Evolutionary conservation across 2,329 filamentous ascomycete genomes (phyloP).

Genomic region (Microcyclospora pomicola): DNA sequence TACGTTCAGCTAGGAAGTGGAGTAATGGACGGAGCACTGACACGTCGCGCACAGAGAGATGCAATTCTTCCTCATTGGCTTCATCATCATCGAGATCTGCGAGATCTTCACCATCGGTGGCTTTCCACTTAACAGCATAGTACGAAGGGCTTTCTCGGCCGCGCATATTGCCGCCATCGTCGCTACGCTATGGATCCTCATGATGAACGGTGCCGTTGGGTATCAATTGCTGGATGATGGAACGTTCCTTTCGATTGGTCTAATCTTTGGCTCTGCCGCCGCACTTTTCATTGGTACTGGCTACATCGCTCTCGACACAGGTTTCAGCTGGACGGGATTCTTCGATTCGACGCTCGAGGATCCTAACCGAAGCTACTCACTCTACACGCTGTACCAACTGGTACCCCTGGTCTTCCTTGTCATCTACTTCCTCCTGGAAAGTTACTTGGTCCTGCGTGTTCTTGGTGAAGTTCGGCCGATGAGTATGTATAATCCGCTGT

Average conservation of each 20-base stretch:
- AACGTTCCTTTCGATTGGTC: constrained; percentile 65
- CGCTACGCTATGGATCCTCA: constrained; percentile 76
- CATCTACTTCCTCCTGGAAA: constrained; percentile 70
- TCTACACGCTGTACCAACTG: constrained; percentile 91
- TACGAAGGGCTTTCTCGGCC: constrained; percentile 71
- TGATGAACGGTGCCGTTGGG: constrained; percentile 83
- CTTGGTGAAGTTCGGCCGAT: constrained; percentile 86
- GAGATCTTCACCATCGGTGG: constrained; percentile 93
- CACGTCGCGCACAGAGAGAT: constrained; percentile 55
- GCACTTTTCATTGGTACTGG: constrained; percentile 77
- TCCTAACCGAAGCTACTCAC: constrained; percentile 56
- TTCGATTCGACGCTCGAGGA: constrained; percentile 45
- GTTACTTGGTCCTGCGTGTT: constrained; percentile 68
- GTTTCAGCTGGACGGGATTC: constrained; percentile 67
- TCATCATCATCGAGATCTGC: constrained; percentile 78
- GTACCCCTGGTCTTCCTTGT: constrained; percentile 80
- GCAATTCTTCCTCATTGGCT: constrained; percentile 81
- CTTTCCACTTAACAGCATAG: constrained; percentile 58
- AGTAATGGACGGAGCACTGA: background rate
- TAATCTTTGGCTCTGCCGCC: constrained; percentile 57
- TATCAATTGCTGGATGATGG: constrained; percentile 92
- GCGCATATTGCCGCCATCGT: constrained; percentile 83
- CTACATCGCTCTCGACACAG: constrained; percentile 91
- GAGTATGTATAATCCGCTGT: constrained; percentile 38
- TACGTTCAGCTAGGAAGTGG: background rate